Evolutionary conservation across 208 protist genomes (phyloP).

Genomic region (Herpetomonas tarakana): DNA sequence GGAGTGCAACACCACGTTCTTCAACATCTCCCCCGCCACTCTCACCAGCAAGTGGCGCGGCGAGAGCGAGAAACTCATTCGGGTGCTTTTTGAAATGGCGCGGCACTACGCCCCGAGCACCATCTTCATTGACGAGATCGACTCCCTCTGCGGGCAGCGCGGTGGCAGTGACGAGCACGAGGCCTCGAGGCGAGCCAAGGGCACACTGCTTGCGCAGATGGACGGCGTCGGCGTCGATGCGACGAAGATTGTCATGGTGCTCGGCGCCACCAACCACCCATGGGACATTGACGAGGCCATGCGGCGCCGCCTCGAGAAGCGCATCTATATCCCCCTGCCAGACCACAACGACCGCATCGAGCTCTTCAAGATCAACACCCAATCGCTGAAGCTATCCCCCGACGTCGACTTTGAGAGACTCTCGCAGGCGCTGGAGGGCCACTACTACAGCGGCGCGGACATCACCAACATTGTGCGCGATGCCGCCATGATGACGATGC

Average conservation of each 20-base stretch:
- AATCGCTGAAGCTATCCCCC: constrained; percentile 53
- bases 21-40: constrained; percentile 91
- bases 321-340: constrained; percentile 92
- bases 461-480: constrained; percentile 91
- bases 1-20: constrained; percentile 93
- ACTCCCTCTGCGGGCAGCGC: constrained; percentile 90
- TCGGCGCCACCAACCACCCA: constrained; percentile 92
- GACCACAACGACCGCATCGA: constrained; percentile 66
- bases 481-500: constrained; percentile 93
- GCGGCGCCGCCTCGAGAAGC: constrained; percentile 89
- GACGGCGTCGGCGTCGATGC: constrained; percentile 82
- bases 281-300: constrained; percentile 94
- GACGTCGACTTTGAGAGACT: constrained; percentile 81
- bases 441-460: constrained; percentile 90
- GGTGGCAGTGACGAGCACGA: constrained; percentile 85
- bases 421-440: constrained; percentile 72
- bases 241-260: constrained; percentile 88
- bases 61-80: constrained; percentile 94
- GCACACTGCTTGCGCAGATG: constrained; percentile 99
- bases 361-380: constrained; percentile 83
- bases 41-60: constrained; percentile 94
- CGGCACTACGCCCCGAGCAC: constrained; percentile 87
- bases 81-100: constrained; percentile 92
- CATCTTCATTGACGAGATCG: constrained; percentile 96
- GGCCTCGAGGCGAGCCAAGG: constrained; percentile 97